Conservation (phyloP, 495 filamentous ascomycete species). For the Trichocladium uniseriatum region DNA sequence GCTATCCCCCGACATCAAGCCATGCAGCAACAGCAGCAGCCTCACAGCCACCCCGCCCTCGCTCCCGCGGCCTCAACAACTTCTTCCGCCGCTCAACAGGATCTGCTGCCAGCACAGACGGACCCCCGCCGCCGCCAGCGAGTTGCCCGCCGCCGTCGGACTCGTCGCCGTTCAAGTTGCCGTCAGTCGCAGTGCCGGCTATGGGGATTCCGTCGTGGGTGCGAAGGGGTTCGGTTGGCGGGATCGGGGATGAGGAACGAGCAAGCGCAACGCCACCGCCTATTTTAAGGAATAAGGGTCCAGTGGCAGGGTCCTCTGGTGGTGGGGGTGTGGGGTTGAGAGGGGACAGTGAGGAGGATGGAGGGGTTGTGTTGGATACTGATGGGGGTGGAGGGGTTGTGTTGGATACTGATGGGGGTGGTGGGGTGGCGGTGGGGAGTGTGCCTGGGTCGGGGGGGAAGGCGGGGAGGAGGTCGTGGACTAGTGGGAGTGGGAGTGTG, state of each 20-base stretch:
- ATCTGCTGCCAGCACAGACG: conserved; percentile 11
- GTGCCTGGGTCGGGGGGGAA: neutral
- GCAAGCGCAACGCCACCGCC: conserved; percentile 39
- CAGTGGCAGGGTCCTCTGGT: neutral
- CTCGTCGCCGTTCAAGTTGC: conserved; percentile 25
- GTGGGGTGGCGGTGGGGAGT: conserved; percentile 11
- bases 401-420: neutral
- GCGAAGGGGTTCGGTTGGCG: conserved; percentile 10
- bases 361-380: conserved; percentile 11
- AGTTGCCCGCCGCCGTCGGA: conserved; percentile 29
- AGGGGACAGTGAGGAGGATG: conserved; percentile 6
- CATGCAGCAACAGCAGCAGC: no score
- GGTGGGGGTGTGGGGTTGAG: neutral
- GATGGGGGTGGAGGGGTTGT: conserved; percentile 6
- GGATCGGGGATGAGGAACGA: conserved; percentile 24
- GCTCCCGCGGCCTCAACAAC: conserved; percentile 31
- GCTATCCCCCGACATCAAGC: conserved; percentile 34
- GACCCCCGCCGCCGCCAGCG: conserved; percentile 13
- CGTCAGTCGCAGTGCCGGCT: conserved; percentile 7
- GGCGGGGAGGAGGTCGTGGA: neutral
- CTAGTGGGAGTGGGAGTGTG: neutral
- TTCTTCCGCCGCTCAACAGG: conserved; percentile 34
- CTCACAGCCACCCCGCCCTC: conserved; percentile 13
- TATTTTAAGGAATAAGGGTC: conserved; percentile 32
- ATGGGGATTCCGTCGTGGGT: conserved; percentile 27